Conservation (phyloP, 768 basidiomycete genomes). For the Russula olivacea region DNA sequence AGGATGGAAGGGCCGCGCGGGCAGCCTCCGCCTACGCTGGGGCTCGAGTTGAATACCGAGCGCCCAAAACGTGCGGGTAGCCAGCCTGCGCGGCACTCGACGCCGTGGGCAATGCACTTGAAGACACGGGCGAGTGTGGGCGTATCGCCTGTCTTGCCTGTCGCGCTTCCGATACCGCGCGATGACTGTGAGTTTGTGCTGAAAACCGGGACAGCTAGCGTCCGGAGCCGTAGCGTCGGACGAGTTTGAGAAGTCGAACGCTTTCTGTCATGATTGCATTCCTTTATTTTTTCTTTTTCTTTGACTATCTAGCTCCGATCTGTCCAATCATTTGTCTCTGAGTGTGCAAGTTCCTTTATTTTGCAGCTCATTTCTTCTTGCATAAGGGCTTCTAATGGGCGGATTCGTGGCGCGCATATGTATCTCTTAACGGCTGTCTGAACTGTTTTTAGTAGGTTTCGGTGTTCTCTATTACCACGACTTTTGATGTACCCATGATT, state of each 20-base stretch:
- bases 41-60: background rate
- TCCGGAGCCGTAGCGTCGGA: conserved; percentile 15
- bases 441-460: background rate
- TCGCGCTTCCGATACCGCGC: conserved; percentile 14
- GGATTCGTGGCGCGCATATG: conserved; percentile 5
- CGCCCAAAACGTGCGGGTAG: conserved; percentile 19
- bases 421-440: conserved; percentile 1
- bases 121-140: conserved; percentile 20
- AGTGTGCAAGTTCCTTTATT: background rate
- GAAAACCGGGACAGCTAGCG: background rate
- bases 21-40: background rate
- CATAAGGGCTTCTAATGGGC: conserved; percentile 16
- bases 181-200: conserved; percentile 20
- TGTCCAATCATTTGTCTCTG: conserved; percentile 7
- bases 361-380: conserved; percentile 1
- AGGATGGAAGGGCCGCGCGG: background rate
- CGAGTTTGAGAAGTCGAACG: background rate
- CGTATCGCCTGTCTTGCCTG: conserved; percentile 17
- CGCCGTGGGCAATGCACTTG: conserved; percentile 18
- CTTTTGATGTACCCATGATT: conserved; percentile 6
- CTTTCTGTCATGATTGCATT: background rate
- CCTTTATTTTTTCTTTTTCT: background rate
- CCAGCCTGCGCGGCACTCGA: conserved; percentile 17
- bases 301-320: conserved; percentile 12
- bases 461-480: background rate